These are phyloP conservation scores for Gymnopilus junonius DNA, from an alignment of 768 basidiomycete genomes.

Conservation along the genomic window DNA sequence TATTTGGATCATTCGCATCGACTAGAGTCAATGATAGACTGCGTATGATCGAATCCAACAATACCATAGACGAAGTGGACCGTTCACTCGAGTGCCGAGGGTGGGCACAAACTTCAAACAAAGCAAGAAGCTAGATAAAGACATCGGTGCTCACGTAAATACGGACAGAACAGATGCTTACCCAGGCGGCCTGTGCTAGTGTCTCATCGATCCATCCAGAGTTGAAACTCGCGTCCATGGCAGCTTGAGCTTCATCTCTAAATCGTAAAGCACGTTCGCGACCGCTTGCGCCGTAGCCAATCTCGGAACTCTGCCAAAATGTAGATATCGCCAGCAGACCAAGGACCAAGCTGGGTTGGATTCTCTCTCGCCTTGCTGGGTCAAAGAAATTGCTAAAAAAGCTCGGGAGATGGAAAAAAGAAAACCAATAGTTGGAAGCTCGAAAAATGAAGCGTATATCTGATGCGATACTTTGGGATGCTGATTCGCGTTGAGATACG, in stretches of 20 bases:
- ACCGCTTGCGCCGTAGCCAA: conserved; percentile 52
- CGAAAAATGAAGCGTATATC: conserved; percentile 72
- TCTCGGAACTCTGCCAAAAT: conserved; percentile 73
- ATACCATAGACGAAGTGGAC: conserved; percentile 56
- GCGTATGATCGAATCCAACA: conserved; percentile 73
- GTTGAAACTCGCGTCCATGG: conserved; percentile 72
- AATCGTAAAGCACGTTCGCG: conserved; percentile 62
- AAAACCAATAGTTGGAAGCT: conserved; percentile 71
- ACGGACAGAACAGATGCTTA: conserved; percentile 35
- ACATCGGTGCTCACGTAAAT: background rate
- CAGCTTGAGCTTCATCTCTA: conserved; percentile 69
- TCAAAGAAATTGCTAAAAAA: conserved; percentile 67
- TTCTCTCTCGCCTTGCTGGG: conserved; percentile 50
- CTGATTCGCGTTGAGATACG: conserved; percentile 47
- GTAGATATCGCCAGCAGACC: conserved; percentile 67
- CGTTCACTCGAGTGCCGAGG: conserved; percentile 60
- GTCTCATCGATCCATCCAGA: conserved; percentile 76
- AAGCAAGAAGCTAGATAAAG: conserved; percentile 57
- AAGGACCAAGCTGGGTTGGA: conserved; percentile 72
- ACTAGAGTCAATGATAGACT: conserved; percentile 60
- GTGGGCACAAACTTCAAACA: conserved; percentile 76
- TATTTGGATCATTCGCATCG: conserved; percentile 59
- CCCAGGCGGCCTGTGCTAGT: conserved; percentile 79
- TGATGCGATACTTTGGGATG: conserved; percentile 47
- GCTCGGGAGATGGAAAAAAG: conserved; percentile 72